Conservation (phyloP, 148 eudicot genomes). For the Rhododendron molle region DNA sequence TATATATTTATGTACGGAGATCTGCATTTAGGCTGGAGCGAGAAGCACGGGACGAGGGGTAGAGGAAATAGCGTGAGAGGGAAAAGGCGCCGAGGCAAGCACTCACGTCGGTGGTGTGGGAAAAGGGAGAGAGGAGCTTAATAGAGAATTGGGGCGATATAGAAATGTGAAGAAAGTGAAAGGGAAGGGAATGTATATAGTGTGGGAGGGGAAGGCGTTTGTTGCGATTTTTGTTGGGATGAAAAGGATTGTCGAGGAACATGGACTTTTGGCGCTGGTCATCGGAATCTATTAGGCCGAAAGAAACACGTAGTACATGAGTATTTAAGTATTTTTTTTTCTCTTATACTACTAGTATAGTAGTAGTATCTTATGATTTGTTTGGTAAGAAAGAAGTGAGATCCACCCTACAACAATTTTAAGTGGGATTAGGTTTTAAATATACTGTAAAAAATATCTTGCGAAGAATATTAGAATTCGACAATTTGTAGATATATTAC, state of each 20-base stretch:
- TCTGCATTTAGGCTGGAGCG: neutral
- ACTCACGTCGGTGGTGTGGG: neutral
- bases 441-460: too few relatives aligned
- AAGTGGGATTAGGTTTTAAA: too few relatives aligned
- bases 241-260: neutral
- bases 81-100: neutral
- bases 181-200: neutral
- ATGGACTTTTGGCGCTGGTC: neutral
- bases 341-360: too few relatives aligned
- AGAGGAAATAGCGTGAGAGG: neutral
- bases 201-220: neutral
- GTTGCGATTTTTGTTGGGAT: neutral
- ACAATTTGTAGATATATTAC: too few relatives aligned
- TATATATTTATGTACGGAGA: neutral
- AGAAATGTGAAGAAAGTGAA: neutral
- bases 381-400: too few relatives aligned
- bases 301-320: too few relatives aligned
- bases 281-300: neutral
- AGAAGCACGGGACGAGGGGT: neutral
- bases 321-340: too few relatives aligned
- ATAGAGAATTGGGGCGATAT: neutral
- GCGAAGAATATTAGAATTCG: too few relatives aligned
- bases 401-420: too few relatives aligned
- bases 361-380: too few relatives aligned
- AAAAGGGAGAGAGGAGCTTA: too few relatives aligned